Evolutionary conservation across 306 rosid species (phyloP).

Genomic region (peach (Prunus persica)): Prunus_persica_NCBIv2 NC_034016.1:18672501-18673000

Average conservation of each 20-base stretch:
- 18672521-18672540: too few species aligned
- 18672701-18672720: slow-evolving; percentile 21
- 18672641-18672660: slow-evolving; percentile 31
- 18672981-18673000: too few species aligned
- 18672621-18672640: slow-evolving; percentile 40
- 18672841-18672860: not conserved
- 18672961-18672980: too few species aligned
- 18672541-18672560: slow-evolving; percentile 48
- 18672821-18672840: not conserved
- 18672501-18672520: not conserved
- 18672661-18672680: slow-evolving; percentile 47
- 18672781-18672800: not conserved
- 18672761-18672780: not conserved
- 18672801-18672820: not conserved
- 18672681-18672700: slow-evolving; percentile 38
- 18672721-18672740: slow-evolving; percentile 16
- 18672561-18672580: slow-evolving; percentile 59
- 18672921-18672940: too few species aligned
- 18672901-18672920: too few species aligned
- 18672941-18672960: too few species aligned
- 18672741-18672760: not conserved
- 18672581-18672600: slow-evolving; percentile 58
- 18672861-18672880: not conserved
- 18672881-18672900: not conserved
- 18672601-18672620: slow-evolving; percentile 65